These are phyloP conservation scores for Syncephalastrum monosporum DNA, from an alignment of 371 early-diverging fungal genomes.

Conservation along the genomic window DNA sequence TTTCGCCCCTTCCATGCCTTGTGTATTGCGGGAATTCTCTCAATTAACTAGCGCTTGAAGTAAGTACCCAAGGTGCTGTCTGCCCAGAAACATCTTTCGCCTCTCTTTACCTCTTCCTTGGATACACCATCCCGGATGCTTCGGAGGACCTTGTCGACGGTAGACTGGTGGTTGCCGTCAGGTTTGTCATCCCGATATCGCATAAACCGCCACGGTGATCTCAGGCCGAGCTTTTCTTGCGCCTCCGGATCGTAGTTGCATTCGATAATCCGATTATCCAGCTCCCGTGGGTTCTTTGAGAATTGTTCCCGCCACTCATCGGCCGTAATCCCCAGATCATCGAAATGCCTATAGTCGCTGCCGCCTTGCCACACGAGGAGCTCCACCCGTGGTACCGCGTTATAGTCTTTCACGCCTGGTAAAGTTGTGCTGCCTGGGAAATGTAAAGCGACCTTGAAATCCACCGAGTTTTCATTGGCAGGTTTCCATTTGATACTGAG, in stretches of 20 bases:
- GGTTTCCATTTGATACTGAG: constrained; percentile 99
- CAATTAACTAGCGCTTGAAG: constrained; percentile 11
- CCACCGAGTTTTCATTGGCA: constrained; percentile 95
- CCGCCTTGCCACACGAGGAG: constrained; percentile 65
- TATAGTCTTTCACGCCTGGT: constrained; percentile 35
- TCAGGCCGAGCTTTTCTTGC: constrained; percentile 33
- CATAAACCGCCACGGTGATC: constrained; percentile 79
- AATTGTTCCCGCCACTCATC: constrained; percentile 53
- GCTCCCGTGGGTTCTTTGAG: constrained; percentile 19
- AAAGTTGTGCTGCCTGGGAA: constrained; percentile 34
- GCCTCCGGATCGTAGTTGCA: constrained; percentile 59
- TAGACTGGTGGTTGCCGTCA: constrained; percentile 74
- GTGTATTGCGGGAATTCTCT: constrained; percentile 13
- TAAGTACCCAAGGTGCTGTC: neutral
- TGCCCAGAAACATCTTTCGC: too few species aligned
- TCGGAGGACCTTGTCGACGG: constrained; percentile 67
- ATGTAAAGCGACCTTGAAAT: constrained; percentile 72
- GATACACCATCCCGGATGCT: constrained; percentile 81
- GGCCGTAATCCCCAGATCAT: constrained; percentile 58
- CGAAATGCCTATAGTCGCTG: constrained; percentile 50
- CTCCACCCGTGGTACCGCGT: constrained; percentile 47
- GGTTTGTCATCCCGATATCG: constrained; percentile 86
- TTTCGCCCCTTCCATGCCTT: constrained; percentile 13
- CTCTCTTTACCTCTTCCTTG: constrained; percentile 55
- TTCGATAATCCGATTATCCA: constrained; percentile 73